These are phyloP conservation scores for Tetracladium setigerum DNA, from an alignment of 495 filamentous ascomycete species.

Conservation along the genomic window DNA sequence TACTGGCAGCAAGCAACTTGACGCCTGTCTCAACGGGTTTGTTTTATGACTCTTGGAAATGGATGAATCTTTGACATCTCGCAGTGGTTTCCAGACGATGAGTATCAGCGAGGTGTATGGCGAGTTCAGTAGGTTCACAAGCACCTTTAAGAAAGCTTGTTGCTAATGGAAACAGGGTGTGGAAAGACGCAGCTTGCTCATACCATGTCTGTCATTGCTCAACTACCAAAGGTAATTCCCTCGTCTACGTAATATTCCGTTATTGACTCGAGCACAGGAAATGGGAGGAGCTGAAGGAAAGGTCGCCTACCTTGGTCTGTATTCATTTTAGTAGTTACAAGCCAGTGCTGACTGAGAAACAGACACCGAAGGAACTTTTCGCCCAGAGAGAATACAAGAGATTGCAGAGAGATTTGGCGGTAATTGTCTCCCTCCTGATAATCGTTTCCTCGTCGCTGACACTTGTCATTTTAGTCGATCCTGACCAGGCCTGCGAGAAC, in stretches of 20 bases:
- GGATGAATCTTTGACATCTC: neutral
- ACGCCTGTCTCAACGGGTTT: constrained; percentile 62
- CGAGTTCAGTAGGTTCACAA: constrained; percentile 50
- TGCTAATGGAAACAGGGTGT: constrained; percentile 33
- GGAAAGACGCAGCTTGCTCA: constrained; percentile 68
- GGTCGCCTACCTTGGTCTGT: constrained; percentile 63
- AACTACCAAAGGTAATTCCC: constrained; percentile 35
- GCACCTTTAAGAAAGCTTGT: neutral
- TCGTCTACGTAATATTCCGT: neutral
- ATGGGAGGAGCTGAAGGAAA: constrained; percentile 72
- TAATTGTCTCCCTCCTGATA: constrained; percentile 4
- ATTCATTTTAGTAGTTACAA: neutral
- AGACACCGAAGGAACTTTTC: constrained; percentile 76
- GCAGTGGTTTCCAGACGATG: constrained; percentile 71
- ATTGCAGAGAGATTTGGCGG: constrained; percentile 68
- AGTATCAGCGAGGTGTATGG: constrained; percentile 72
- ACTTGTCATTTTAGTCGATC: constrained; percentile 13
- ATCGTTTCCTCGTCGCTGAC: neutral
- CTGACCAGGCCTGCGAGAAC: constrained; percentile 52
- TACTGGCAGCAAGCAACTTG: constrained; percentile 70
- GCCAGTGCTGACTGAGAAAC: neutral
- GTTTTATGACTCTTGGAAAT: constrained; percentile 13
- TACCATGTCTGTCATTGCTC: constrained; percentile 63
- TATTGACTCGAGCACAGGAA: constrained; percentile 32
- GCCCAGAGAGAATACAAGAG: constrained; percentile 59